Evolutionary conservation across 805 yeast genomes (phyloP), one percentile per base, ranked within the genome.

Genomic region (Cyberlindnera lachancei): DNA sequence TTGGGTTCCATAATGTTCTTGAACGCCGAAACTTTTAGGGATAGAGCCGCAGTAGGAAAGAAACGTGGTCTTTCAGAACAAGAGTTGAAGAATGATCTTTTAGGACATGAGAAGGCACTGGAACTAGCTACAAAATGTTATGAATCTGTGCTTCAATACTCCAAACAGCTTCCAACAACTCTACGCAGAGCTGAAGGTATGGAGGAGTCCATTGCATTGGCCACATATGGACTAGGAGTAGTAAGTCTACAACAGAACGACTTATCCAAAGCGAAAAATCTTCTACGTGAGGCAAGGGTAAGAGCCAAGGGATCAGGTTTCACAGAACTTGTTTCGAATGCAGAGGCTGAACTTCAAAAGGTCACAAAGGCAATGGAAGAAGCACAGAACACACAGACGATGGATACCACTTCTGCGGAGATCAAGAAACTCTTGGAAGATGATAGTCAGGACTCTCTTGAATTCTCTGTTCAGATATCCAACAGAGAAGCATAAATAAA

Each of bases 201-300:
- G 10, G 68, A 72, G 20, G 85, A 82, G 41, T 74, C 82, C 1
- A 75, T 81, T 25, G 92, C 94, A 0, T 63, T 88, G 52, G 75
- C 95, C 1, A 75, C 86, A 0, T 88, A 82, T 50, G 94, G 95
- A 0, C 63, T 84, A 25, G 97, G 96, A 2, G 94, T 87, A 5
- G 67, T 85, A 9, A 67, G 72, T 27, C 56, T 79, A n/a, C 84
- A 83, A 45, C 50, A 63, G 28, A 71, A 78, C 1, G 59, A 76
- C 9, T 63, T 70, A 35, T 67, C 63, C 3, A 58, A 66, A 34
- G 87, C 95, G 0, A 74, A 71, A 41, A 63, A 74, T 25, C 59
- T 71, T 18, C 60, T 88, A 29, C 61, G 78, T 6, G 87, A 82
- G 50, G 75, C 95, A 0, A 67, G 84, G 21, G 65, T 75, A 17